Base-by-base conservation (phyloP, 1,284 basidiomycete species). In the Tylopilus orsonianus region DNA sequence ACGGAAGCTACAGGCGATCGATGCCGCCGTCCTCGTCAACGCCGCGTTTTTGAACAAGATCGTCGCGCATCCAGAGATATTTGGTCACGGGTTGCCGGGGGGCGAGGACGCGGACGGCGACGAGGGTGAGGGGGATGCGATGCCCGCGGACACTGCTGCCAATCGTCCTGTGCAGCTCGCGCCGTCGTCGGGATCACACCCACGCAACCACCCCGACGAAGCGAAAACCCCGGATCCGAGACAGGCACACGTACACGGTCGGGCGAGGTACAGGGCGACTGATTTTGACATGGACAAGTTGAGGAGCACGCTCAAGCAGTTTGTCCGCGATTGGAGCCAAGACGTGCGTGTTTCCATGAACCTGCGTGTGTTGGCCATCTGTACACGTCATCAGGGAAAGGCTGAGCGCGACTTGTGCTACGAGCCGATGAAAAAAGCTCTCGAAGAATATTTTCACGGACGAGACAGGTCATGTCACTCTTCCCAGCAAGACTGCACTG, bases 241-340 rank as follows among this genome's bases (percentile, higher is more conserved):
- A 30, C 50, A 46, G 42, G 57, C 53, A n/a, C 55, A 35, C 7
- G 30, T 29, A 32, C 53, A 45, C 26, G 51, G 38, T 61, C 48
- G 38, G 24, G 41, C 30, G 4, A 57, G 45, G 41, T 78, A 79
- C 55, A 76, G 72, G 50, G 78, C 81, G 2, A 82, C 77, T 2
- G 85, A 88, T 27, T 78, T 78, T 55, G 86, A 90, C 58, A 85
- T 88, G 81, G 87, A 96, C 67, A 95, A 95, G 61, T 72, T 97
- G 22, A 74, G 91, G 49, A 93, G 90, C 60, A 95, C 92, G 0
- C 69, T 97, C 33, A 91, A 94, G 60, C 92, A 94, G 57, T 86
- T 95, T 46, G 93, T 93, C 8, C 79, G 93, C 12, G 93, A 96
- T 60, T 97, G 93, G 93, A 89, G 87, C 48, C 77, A 74, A 54